Evolutionary conservation across 352 stramenopile species (phyloP), one percentile per base, ranked within the genome.

Genomic region (Globisporangium lucens): DNA sequence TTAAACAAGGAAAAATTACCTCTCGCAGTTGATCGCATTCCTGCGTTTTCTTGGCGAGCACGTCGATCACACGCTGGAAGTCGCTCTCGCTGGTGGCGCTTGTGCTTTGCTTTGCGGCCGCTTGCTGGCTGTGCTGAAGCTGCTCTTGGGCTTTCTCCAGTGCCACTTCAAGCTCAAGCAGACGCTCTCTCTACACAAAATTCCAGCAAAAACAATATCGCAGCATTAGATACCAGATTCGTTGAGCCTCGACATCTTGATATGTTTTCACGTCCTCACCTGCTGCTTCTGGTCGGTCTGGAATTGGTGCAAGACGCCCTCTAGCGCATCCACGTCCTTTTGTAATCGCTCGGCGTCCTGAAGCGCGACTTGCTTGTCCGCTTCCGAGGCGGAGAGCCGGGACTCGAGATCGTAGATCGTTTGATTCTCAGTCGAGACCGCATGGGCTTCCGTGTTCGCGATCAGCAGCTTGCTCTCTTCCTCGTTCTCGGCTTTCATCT

Each of bases 11-110:
- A 24, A 24, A 7, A 58, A 56, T 5, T 64, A 89, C 83, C 79
- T 93, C 85, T 41, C 83, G 75, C 13, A 93, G 73, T 30, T 90
- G 81, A 0, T 90, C 85, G 63, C 85, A 91, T 55, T 93, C 85
- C 3, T 71, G 78, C 2, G 79, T 83, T 27, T 90, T 90, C 61
- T 87, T 89, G 5, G 73, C 69, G 15, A 93, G 66, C 12, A 78
- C 74, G 5, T 78, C 72, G 63, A 90, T 79, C 1, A 91, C 74
- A 2, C 83, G 74, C 59, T 82, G 67, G 5, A 90, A 69, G 57
- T 91, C 81, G 33, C 76, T 79, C n/a, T 75, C 53, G 29, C 73
- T 65, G 13, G 63, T 61, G 10, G 63, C 61, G 10, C 43, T 56
- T 38, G 24, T 68, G 24, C 17, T n/a, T 47, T 17, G 55, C 38